Conservation (phyloP, 2,329 filamentous ascomycete genomes). For the Colletotrichum godetiae region DNA sequence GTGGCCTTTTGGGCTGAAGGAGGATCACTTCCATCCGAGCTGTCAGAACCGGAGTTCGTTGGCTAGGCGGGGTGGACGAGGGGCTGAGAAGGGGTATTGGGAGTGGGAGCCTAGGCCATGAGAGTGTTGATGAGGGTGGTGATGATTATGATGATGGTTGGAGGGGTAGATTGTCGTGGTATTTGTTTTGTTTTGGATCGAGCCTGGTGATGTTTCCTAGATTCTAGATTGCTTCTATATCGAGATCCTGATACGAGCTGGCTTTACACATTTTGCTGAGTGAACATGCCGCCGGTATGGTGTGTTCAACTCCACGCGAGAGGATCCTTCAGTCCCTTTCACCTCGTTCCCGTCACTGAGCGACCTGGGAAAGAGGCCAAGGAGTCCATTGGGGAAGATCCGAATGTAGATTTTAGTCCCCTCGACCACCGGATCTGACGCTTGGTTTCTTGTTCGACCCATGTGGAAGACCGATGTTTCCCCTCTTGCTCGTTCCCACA, state of each 20-base stretch:
- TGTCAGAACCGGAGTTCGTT: constrained; percentile 30
- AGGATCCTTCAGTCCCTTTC: not conserved
- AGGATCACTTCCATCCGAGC: constrained; percentile 59
- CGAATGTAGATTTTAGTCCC: no score
- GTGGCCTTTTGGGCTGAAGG: constrained; percentile 67
- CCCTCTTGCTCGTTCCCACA: no score
- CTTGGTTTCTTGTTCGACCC: no score
- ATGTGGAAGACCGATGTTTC: no score
- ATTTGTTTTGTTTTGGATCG: not conserved
- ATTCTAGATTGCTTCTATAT: not conserved
- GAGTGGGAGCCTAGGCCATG: not conserved
- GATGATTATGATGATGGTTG: not conserved
- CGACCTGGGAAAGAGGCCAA: no score
- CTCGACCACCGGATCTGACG: no score
- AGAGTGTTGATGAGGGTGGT: not conserved
- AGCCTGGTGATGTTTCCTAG: not conserved
- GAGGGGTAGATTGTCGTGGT: not conserved
- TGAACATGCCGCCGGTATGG: no score
- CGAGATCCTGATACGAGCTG: not conserved
- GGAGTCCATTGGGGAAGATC: no score
- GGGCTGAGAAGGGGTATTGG: constrained; percentile 13
- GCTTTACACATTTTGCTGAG: not conserved
- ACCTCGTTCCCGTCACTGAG: not conserved
- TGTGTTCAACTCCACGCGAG: no score
- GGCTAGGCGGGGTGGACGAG: not conserved